Evolutionary conservation across 1,284 basidiomycete genomes (phyloP).

Genomic region (Leccinum solheimii): DNA sequence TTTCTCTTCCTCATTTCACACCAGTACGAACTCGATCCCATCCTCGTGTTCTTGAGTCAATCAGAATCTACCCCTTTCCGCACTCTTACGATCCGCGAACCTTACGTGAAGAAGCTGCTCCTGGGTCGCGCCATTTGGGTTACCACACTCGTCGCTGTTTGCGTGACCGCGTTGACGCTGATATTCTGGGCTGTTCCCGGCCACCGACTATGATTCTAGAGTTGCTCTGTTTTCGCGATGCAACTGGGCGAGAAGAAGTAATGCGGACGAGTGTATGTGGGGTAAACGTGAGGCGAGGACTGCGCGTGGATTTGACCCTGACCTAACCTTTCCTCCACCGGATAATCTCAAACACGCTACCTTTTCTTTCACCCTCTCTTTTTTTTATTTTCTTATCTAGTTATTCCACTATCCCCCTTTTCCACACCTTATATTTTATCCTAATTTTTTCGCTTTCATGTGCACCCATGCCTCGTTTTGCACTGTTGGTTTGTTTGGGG

Average conservation of each 20-base stretch:
- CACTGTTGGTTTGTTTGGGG: conserved; percentile 17
- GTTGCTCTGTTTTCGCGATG: conserved; percentile 3
- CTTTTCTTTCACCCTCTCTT: conserved; percentile 2
- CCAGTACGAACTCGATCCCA: conserved; percentile 94
- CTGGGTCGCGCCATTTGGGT: conserved; percentile 88
- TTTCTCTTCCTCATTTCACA: conserved; percentile 89
- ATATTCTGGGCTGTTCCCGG: conserved; percentile 93
- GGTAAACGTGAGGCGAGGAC: conserved; percentile 13
- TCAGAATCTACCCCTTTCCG: conserved; percentile 93
- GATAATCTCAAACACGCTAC: conserved; percentile 24
- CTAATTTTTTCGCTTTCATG: conserved; percentile 28
- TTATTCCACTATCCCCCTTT: conserved; percentile 24
- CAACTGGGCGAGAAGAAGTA: conserved; percentile 4
- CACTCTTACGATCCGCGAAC: conserved; percentile 85
- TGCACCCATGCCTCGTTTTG: conserved; percentile 24
- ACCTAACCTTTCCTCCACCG: conserved; percentile 18
- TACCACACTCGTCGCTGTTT: conserved; percentile 63
- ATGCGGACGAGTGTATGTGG: conserved; percentile 12
- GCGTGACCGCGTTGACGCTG: conserved; percentile 77
- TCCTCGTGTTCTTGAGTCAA: conserved; percentile 82
- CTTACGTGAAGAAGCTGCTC: conserved; percentile 88
- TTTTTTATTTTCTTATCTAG: conserved; percentile 36
- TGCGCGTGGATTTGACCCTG: conserved; percentile 18
- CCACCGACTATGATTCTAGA: conserved; percentile 61
- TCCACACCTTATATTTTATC: conserved; percentile 22